Evolutionary conservation across 2,329 filamentous ascomycete species (phyloP).

Genomic region (Trichoderma sp.): DNA sequence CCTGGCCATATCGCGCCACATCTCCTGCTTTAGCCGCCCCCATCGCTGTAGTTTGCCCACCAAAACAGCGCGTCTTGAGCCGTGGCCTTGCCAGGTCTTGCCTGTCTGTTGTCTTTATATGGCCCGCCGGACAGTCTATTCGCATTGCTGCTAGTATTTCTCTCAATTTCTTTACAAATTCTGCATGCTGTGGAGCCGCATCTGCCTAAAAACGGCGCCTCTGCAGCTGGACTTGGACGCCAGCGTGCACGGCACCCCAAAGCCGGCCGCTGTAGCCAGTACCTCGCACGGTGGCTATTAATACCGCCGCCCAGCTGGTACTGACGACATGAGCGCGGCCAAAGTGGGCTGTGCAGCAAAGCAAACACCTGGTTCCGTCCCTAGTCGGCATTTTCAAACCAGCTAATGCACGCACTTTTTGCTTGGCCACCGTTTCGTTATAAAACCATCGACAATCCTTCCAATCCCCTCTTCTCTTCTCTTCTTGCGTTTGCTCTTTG

Average conservation of each 20-base stretch:
- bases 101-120: neutral
- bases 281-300: conserved; percentile 6
- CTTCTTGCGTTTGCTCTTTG: neutral
- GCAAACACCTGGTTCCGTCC: conserved; percentile 12
- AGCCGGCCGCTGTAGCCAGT: neutral
- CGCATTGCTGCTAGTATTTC: neutral
- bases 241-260: neutral
- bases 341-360: conserved; percentile 20
- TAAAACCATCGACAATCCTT: neutral
- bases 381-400: conserved; percentile 3
- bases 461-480: neutral
- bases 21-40: conserved; percentile 21
- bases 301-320: neutral
- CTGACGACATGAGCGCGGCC: neutral
- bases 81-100: neutral
- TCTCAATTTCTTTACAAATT: neutral
- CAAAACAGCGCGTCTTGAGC: neutral
- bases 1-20: conserved; percentile 12
- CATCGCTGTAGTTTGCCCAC: neutral
- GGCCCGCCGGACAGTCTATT: neutral
- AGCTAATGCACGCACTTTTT: conserved; percentile 14
- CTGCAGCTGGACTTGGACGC: neutral
- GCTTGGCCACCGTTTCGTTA: neutral
- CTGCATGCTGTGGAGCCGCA: neutral
- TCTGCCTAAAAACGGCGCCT: conserved; percentile 5